Conservation (phyloP, 2,329 filamentous ascomycete species). For the Alternaria postmessia region DNA sequence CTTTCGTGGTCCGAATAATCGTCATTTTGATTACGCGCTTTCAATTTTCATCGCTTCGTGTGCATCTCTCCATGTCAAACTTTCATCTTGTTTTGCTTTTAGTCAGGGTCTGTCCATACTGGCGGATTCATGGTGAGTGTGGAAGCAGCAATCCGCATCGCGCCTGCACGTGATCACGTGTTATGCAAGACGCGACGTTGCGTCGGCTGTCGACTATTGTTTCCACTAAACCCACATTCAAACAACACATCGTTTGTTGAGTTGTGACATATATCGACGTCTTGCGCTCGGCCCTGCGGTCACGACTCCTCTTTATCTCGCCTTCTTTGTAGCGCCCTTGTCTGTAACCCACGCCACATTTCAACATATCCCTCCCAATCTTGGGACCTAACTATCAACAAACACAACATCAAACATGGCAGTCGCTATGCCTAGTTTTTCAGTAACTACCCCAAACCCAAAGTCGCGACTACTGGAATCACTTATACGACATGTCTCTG, state of each 20-base stretch:
- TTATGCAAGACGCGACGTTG: background rate
- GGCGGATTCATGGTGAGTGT: background rate
- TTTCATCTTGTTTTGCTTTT: background rate
- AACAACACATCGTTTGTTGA: slow-evolving; percentile 2
- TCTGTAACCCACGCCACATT: background rate
- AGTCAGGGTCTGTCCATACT: background rate
- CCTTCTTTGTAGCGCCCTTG: background rate
- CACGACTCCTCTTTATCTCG: slow-evolving; percentile 1
- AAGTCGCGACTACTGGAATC: slow-evolving; percentile 4
- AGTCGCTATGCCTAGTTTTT: background rate
- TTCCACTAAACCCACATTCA: background rate
- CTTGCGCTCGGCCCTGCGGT: background rate
- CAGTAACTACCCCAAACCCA: background rate
- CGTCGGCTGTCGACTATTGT: background rate
- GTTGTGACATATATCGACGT: background rate
- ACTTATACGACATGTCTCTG: slow-evolving; percentile 16
- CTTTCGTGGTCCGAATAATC: background rate
- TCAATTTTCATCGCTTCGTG: background rate
- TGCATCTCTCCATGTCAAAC: background rate
- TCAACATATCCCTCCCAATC: background rate
- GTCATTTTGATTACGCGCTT: background rate
- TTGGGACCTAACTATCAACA: background rate
- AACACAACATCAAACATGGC: background rate
- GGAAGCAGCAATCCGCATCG: background rate
- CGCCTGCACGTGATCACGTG: slow-evolving; percentile 11